These are phyloP conservation scores for Penicillium soppii DNA, from an alignment of 495 filamentous ascomycete genomes.

Conservation along the genomic window DNA sequence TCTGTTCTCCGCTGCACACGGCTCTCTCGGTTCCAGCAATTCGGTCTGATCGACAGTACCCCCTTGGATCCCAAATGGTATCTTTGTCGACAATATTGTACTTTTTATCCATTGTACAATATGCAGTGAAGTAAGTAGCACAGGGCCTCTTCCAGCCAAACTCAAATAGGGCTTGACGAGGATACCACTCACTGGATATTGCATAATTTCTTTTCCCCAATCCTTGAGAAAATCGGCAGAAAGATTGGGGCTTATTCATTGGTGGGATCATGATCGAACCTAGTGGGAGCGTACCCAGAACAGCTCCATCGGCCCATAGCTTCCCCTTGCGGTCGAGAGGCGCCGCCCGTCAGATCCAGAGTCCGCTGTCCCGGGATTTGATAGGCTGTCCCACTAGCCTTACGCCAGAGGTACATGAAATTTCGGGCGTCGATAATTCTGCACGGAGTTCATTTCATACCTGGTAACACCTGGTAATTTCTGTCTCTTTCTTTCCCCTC, in stretches of 20 bases:
- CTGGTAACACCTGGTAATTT: constrained; percentile 8
- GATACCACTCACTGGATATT: too few species aligned
- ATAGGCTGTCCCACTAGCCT: constrained; percentile 2
- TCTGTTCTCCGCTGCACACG: too few species aligned
- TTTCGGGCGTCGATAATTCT: background rate
- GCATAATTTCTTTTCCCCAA: too few species aligned
- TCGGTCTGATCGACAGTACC: too few species aligned
- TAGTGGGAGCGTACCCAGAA: constrained; percentile 37
- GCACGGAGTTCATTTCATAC: background rate
- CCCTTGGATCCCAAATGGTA: too few species aligned
- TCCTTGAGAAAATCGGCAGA: background rate
- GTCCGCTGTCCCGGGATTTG: constrained; percentile 2
- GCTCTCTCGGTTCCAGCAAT: too few species aligned
- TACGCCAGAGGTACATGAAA: background rate
- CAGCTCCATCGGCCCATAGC: constrained; percentile 6
- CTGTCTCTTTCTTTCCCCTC: background rate
- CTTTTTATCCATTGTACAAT: too few species aligned
- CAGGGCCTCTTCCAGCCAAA: too few species aligned
- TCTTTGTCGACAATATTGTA: too few species aligned
- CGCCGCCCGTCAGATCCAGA: constrained; percentile 9
- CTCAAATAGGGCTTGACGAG: too few species aligned
- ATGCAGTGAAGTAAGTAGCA: too few species aligned
- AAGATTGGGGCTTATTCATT: constrained; percentile 2
- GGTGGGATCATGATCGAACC: constrained; percentile 28
- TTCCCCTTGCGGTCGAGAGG: constrained; percentile 8